Conservation (phyloP, 352 stramenopile genomes). For the Poterioochromonas sp. region DNA sequence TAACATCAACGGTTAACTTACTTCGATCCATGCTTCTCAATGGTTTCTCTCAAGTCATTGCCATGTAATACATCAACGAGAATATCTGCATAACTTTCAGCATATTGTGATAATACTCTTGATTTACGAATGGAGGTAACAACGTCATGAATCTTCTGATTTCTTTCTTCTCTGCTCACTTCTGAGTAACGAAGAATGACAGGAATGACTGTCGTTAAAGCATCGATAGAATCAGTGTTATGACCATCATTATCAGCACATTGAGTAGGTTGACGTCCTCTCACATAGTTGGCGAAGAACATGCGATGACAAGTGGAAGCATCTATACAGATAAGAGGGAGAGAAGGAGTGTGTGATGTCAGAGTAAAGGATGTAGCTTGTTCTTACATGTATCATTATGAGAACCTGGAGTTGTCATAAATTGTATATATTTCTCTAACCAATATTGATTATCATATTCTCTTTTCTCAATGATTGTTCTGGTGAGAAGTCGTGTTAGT, state of each 20-base stretch:
- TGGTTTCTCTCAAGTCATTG: slow-evolving; percentile 39
- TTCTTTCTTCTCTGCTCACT: not conserved
- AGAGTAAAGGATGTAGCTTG: not conserved
- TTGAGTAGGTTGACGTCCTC: slow-evolving; percentile 47
- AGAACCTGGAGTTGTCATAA: slow-evolving; percentile 60
- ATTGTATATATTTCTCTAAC: slow-evolving; percentile 56
- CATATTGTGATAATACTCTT: slow-evolving; percentile 21
- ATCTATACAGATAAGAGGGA: slow-evolving; percentile 36
- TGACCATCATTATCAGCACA: slow-evolving; percentile 67
- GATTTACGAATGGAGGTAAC: slow-evolving; percentile 31
- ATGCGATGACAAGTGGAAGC: slow-evolving; percentile 65
- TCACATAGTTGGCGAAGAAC: slow-evolving; percentile 66
- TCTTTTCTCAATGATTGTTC: not conserved
- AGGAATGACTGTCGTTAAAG: slow-evolving; percentile 38
- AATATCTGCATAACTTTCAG: slow-evolving; percentile 39
- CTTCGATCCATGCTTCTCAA: slow-evolving; percentile 24
- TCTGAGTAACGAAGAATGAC: slow-evolving; percentile 32
- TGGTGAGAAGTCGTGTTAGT: not conserved
- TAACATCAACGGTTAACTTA: not conserved
- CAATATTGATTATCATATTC: slow-evolving; percentile 44
- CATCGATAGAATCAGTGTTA: slow-evolving; percentile 67
- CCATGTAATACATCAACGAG: slow-evolving; percentile 50
- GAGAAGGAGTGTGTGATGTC: not conserved
- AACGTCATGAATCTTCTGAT: slow-evolving; percentile 29
- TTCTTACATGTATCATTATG: slow-evolving; percentile 60